These are phyloP conservation scores for Trichoderma koningii DNA, from an alignment of 2,329 filamentous ascomycete genomes.

Conservation along the genomic window DNA sequence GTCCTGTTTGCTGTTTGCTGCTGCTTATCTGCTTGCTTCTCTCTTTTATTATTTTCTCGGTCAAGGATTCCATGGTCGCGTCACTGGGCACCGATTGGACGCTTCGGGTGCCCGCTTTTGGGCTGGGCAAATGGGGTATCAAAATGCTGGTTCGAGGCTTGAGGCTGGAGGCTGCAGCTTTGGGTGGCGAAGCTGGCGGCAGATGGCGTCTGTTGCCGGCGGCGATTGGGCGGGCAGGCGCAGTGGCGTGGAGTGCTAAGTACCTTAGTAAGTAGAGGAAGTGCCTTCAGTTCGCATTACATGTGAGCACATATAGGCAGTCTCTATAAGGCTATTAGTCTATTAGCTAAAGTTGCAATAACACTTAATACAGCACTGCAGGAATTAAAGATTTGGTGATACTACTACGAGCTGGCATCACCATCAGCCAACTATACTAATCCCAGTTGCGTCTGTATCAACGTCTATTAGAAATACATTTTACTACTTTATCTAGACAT, in stretches of 20 bases:
- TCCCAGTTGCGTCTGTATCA: slow-evolving; percentile 31
- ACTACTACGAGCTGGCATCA: too few relatives aligned
- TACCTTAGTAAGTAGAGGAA: too few relatives aligned
- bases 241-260: not conserved
- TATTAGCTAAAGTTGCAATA: too few relatives aligned
- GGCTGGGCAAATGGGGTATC: slow-evolving; percentile 4
- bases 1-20: too few relatives aligned
- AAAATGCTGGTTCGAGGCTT: not conserved
- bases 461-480: slow-evolving; percentile 49
- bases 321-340: too few relatives aligned
- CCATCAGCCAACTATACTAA: not conserved
- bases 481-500: slow-evolving; percentile 40
- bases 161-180: not conserved
- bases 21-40: too few relatives aligned
- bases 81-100: slow-evolving; percentile 19
- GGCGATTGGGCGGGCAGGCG: slow-evolving; percentile 6
- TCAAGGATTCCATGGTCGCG: not conserved
- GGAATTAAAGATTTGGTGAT: too few relatives aligned
- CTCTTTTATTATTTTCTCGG: not conserved
- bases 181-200: slow-evolving; percentile 16
- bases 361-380: too few relatives aligned
- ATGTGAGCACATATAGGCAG: too few relatives aligned
- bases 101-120: slow-evolving; percentile 9
- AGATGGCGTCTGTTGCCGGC: slow-evolving; percentile 9
- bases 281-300: too few relatives aligned